Evolutionary conservation across 805 yeast genomes (phyloP).

Genomic region (Naumovozyma castellii): DNA sequence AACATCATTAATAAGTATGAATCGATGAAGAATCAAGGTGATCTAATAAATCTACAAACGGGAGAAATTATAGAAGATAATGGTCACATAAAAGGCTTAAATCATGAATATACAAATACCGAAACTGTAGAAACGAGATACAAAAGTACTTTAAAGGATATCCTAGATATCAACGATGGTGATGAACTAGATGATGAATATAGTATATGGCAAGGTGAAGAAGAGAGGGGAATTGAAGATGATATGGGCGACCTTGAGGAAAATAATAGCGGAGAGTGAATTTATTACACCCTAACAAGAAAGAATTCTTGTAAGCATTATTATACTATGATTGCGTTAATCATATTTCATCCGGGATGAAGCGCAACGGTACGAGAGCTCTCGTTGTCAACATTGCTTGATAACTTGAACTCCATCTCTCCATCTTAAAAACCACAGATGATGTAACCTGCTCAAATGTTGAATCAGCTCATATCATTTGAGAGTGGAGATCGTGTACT

Average conservation of each 20-base stretch:
- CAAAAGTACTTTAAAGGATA: constrained; percentile 17
- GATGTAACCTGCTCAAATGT: too few relatives aligned
- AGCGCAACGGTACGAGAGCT: too few relatives aligned
- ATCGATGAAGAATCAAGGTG: constrained; percentile 46
- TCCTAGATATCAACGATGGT: constrained; percentile 7
- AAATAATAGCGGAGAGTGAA: too few relatives aligned
- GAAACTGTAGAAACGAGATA: constrained; percentile 15
- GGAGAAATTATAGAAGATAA: constrained; percentile 56
- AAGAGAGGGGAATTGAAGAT: constrained; percentile 5
- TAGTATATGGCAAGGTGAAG: constrained; percentile 11
- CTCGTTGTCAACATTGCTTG: too few relatives aligned
- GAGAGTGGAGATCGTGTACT: neutral
- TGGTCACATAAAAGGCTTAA: constrained; percentile 55
- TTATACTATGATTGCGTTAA: too few relatives aligned
- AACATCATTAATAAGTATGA: constrained; percentile 46
- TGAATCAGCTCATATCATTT: too few relatives aligned
- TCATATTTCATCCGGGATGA: too few relatives aligned
- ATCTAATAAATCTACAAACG: constrained; percentile 52
- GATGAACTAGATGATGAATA: constrained; percentile 2
- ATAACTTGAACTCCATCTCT: too few relatives aligned
- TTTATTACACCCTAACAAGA: too few relatives aligned
- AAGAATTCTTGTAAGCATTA: too few relatives aligned
- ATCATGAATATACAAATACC: constrained; percentile 7
- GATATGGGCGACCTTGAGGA: constrained; percentile 2
- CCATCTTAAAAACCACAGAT: too few relatives aligned